Conservation (phyloP, 257 asterid species). For the Mitragyna speciosa region DNA sequence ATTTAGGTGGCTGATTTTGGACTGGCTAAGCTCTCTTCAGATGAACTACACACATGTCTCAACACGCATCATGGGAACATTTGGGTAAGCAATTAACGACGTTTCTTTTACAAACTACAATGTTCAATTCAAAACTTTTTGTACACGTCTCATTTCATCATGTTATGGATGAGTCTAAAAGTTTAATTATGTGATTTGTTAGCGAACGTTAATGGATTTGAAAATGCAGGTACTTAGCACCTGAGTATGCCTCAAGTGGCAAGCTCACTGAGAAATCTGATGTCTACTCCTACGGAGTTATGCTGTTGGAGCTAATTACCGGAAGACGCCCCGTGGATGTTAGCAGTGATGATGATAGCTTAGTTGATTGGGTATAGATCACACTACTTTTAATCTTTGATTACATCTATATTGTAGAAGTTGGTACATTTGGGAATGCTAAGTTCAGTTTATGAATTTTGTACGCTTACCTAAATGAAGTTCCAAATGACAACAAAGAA, state of each 20-base stretch:
- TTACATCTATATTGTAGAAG: neutral
- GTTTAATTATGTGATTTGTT: neutral
- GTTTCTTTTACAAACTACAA: neutral
- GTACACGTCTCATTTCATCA: neutral
- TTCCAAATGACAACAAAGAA: neutral
- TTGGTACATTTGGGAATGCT: neutral
- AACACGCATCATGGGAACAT: slow-evolving; percentile 95
- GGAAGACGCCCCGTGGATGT: slow-evolving; percentile 72
- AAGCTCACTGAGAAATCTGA: slow-evolving; percentile 89
- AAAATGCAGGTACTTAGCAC: slow-evolving; percentile 69
- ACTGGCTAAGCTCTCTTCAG: slow-evolving; percentile 78
- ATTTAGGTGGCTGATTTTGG: slow-evolving; percentile 92
- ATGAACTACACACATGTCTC: slow-evolving; percentile 83
- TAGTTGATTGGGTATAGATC: slow-evolving; percentile 68
- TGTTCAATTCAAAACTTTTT: neutral
- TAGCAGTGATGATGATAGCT: slow-evolving; percentile 57
- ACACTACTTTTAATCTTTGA: neutral
- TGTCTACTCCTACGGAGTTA: slow-evolving; percentile 74
- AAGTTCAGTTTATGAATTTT: neutral
- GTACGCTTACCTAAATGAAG: neutral
- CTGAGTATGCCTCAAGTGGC: slow-evolving; percentile 94
- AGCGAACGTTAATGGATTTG: too few species aligned
- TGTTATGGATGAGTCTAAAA: neutral
- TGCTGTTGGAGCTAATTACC: slow-evolving; percentile 80
- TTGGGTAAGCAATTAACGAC: slow-evolving; percentile 50